phyloP scores from a whole-genome alignment of 805 yeast genomes.

The Pachysolen tannophilus region DNA sequence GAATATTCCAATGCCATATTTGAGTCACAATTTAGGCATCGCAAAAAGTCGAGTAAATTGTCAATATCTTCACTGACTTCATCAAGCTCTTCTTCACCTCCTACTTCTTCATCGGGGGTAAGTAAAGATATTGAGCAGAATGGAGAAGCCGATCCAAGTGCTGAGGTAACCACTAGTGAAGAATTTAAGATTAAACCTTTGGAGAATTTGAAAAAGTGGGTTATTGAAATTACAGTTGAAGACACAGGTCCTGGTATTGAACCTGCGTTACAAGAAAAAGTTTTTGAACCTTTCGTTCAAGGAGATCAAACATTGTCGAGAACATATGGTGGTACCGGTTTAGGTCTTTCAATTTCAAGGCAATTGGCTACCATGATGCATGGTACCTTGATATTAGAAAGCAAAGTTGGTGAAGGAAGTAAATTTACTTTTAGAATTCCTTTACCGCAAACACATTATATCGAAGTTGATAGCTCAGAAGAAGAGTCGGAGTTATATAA shows the following conservation, averaged over 20 bases:
- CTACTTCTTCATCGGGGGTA: not conserved
- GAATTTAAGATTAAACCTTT: constrained; percentile 11
- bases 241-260: constrained; percentile 97
- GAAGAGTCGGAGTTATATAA: constrained; percentile 38
- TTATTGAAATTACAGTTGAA: constrained; percentile 59
- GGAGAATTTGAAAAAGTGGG: constrained; percentile 40
- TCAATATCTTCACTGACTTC: not conserved
- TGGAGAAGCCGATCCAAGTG: constrained; percentile 12
- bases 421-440: constrained; percentile 78
- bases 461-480: constrained; percentile 22
- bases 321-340: constrained; percentile 93
- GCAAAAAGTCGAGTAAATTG: too few relatives aligned
- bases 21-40: constrained; percentile 33
- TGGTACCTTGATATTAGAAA: constrained; percentile 70
- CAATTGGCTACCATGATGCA: constrained; percentile 89
- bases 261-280: constrained; percentile 67
- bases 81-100: not conserved
- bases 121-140: not conserved
- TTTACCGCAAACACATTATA: constrained; percentile 54
- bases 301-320: constrained; percentile 92
- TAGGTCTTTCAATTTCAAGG: constrained; percentile 82
- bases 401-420: constrained; percentile 77
- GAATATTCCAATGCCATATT: constrained; percentile 34
- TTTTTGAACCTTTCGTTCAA: constrained; percentile 94
- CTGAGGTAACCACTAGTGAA: constrained; percentile 5